Conservation (phyloP, 257 asterid genomes). For the Petrea volubilis region DNA sequence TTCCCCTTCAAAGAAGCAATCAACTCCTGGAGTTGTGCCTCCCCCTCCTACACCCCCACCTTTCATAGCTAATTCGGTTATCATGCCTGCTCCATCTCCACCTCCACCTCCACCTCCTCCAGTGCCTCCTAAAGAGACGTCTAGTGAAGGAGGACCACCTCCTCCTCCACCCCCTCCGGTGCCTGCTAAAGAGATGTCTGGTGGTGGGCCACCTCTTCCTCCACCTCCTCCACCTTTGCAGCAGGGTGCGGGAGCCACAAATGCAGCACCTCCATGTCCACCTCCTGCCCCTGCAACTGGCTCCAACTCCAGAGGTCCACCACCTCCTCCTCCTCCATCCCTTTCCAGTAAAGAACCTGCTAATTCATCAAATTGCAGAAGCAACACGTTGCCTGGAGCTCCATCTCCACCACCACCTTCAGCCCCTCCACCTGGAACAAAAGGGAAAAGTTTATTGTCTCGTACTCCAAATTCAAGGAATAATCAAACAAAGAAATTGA, state of each 20-base stretch:
- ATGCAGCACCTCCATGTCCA: slow-evolving; percentile 47
- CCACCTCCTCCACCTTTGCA: slow-evolving; percentile 40
- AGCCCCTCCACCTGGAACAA: slow-evolving; percentile 56
- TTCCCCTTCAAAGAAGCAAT: background rate
- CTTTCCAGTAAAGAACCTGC: slow-evolving; percentile 37
- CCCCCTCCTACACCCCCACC: slow-evolving; percentile 27
- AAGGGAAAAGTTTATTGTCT: slow-evolving; percentile 59
- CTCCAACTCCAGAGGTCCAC: slow-evolving; percentile 5
- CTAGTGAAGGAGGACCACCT: slow-evolving; percentile 25
- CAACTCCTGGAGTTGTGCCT: no score
- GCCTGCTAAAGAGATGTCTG: slow-evolving; percentile 30
- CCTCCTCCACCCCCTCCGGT: slow-evolving; percentile 35
- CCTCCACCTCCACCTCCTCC: slow-evolving; percentile 3
- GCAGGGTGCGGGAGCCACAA: slow-evolving; percentile 28
- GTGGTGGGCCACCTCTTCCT: slow-evolving; percentile 41
- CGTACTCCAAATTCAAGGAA: slow-evolving; percentile 57
- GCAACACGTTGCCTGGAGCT: slow-evolving; percentile 35
- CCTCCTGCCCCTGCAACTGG: slow-evolving; percentile 24
- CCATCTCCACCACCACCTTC: slow-evolving; percentile 91
- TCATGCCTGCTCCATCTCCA: no score
- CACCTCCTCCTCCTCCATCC: slow-evolving; percentile 27
- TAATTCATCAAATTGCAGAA: slow-evolving; percentile 25
- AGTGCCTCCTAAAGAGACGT: slow-evolving; percentile 27
- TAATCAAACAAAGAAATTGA: slow-evolving; percentile 69
- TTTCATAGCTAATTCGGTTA: no score